phyloP scores from a whole-genome alignment of 176 grass and related monocot species.

The Guadua angustifolia region DNA sequence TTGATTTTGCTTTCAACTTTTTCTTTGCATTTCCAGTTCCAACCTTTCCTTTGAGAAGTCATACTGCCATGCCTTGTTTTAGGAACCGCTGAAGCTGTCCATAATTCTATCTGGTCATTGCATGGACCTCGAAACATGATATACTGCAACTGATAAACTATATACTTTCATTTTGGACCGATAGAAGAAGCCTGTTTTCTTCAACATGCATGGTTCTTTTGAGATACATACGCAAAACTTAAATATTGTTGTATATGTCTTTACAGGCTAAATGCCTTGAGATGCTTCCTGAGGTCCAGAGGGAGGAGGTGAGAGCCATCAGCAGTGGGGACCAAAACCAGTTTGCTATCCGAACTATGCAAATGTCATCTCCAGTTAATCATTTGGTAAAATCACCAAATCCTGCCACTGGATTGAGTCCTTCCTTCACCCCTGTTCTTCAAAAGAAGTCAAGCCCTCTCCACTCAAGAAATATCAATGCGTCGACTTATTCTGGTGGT shows the following conservation, averaged over 20 bases:
- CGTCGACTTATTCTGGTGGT: constrained; percentile 36
- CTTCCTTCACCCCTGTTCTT: constrained; percentile 44
- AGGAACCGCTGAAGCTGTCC: background rate
- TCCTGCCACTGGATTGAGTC: constrained; percentile 35
- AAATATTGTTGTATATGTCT: constrained; percentile 29
- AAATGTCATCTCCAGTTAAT: constrained; percentile 51
- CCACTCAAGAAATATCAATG: constrained; percentile 42
- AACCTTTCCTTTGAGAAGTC: background rate
- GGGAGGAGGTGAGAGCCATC: constrained; percentile 52
- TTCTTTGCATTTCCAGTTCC: too few relatives aligned
- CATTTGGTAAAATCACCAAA: constrained; percentile 44
- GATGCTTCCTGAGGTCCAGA: constrained; percentile 73
- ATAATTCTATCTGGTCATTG: background rate
- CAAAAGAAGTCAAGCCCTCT: constrained; percentile 47
- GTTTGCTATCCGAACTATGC: constrained; percentile 43
- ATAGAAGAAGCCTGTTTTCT: constrained; percentile 30
- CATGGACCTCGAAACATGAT: constrained; percentile 20
- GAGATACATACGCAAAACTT: constrained; percentile 12
- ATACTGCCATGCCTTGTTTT: background rate
- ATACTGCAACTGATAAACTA: constrained; percentile 18
- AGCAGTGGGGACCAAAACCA: constrained; percentile 45
- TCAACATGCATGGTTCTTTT: constrained; percentile 18
- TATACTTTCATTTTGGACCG: constrained; percentile 2
- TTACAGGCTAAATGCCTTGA: constrained; percentile 64
- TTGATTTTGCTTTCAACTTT: too few relatives aligned